Percentiles rank a stretch among this genome's conserved stretches.
Evolutionary conservation across 768 basidiomycete genomes (phyloP).

Genomic region (Suillus placidus): DNA sequence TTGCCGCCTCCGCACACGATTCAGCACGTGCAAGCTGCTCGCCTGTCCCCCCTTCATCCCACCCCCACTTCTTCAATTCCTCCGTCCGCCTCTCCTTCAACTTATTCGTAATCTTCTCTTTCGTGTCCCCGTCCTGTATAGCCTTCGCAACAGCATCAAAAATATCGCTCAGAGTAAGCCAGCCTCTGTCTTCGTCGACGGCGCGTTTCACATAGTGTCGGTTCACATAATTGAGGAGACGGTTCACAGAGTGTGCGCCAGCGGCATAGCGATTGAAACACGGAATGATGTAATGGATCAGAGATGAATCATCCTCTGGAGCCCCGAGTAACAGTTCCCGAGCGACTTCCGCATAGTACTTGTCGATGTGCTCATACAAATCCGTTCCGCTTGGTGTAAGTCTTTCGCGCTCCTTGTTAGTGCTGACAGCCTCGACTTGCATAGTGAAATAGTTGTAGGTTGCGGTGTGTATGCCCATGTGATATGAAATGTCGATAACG

Average conservation of each 20-base stretch:
- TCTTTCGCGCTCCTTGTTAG: conserved; percentile 32
- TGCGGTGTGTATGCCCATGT: conserved; percentile 80
- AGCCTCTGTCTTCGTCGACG: conserved; percentile 77
- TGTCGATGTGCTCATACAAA: conserved; percentile 74
- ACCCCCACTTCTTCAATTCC: conserved; percentile 77
- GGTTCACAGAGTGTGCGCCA: conserved; percentile 68
- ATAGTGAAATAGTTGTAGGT: conserved; percentile 78
- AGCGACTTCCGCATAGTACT: conserved; percentile 63
- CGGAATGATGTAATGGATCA: conserved; percentile 71
- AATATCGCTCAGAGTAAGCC: conserved; percentile 70
- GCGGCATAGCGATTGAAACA: conserved; percentile 71
- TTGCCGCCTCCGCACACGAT: conserved; percentile 75
- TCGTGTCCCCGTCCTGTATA: conserved; percentile 53
- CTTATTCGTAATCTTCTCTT: conserved; percentile 59
- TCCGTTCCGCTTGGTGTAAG: conserved; percentile 58
- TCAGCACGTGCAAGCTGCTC: conserved; percentile 60
- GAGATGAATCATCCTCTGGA: conserved; percentile 64
- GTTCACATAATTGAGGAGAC: conserved; percentile 74
- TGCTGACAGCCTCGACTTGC: conserved; percentile 51
- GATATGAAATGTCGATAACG: conserved; percentile 69
- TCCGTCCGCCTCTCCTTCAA: conserved; percentile 60
- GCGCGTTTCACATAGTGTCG: conserved; percentile 76
- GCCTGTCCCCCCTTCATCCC: conserved; percentile 49
- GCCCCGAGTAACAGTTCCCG: conserved; percentile 64
- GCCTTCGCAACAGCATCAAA: conserved; percentile 61